Evolutionary conservation across 371 early-diverging fungal genomes (phyloP), one percentile per base, ranked within the genome.

Genomic region (Neoconidiobolus thromboides): DNA sequence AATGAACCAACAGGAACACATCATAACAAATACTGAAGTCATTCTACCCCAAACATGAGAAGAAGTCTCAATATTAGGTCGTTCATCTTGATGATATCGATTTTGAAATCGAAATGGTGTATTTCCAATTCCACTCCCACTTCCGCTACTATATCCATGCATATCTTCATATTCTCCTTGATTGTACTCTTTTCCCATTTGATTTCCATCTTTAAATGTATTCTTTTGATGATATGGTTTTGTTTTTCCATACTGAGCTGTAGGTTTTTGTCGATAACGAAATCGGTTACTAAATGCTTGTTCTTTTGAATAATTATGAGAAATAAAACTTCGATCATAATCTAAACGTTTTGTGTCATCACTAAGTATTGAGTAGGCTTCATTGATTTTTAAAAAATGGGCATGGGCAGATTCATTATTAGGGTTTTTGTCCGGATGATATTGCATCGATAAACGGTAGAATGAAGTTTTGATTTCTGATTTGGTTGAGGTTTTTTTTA

Each of bases 371-470:
- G 86, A 81, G 74, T 94, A 91, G 0, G 95, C 91, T 66, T 92
- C 88, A 63, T 77, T 86, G 58, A 91, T 80, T 55, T 81, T 71
- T 9, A 91, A 65, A 64, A 94, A 94, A 59, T 70, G 69, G 3
- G 67, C 52, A 61, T 84, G 82, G 1, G 82, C 81, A 43, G 71
- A 72, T 26, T 81, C 76, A 63, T 85, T 76, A 1, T 78, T 76
- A 1, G 75, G 80, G 67, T 85, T 89, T 46, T 76, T 69, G 65
- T 93, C 94, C 0, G 94, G 94, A 65, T 91, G 92, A 75, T 85
- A 88, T 62, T 78, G 69, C 73, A 87, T 87, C 12, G 89, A 88
- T 39, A 88, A 71, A 59, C 80, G 73, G 70, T 91, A 91, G 63
- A 87, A 93, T 47, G 82, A 78, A 1, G 80, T 36, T 61, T 91